Base-by-base conservation (phyloP, 352 stramenopile genomes). In the Thalassiosira exigua region DNA sequence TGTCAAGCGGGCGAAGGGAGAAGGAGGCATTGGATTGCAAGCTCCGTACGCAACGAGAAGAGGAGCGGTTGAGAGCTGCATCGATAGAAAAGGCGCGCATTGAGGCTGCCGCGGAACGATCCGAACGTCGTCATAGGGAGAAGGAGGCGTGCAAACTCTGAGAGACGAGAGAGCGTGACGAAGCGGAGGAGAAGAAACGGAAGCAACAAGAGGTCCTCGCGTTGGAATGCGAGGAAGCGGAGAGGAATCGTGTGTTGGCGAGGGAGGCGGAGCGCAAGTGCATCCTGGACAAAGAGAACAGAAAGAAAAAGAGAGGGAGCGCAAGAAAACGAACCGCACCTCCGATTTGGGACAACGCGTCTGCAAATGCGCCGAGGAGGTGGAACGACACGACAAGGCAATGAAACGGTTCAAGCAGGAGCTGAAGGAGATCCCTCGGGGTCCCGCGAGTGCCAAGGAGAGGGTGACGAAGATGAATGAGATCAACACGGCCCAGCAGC, bases 381-480 rank as follows among this genome's bases (percentile, higher is more conserved):
- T 42, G 9, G 53, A 5, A 9, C 9, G 9, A 19, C 29, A 61
- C 12, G 27, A 32, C 4, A 26, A 61, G 21, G 29, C 22, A 24
- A 32, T 42, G 21, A 4, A 32, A 50, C 21, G 7, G 53, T 7
- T 4, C 19, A 61, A 61, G 22, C 4, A n/a, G 21, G 53, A 61
- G 53, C 22, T 61, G 11, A 61, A 61, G 22, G 53, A 61, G 17
- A 19, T 61, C 5, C 53, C 53, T 12, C 42, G 53, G 22, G 53
- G 53, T 5, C 36, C 36, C 14, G 14, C 36, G 14, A 14, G 7
- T 14, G 42, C 53, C 9, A 61, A 61, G 21, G 53, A 61, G 7
- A 5, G 53, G 22, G 53, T 61, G 17, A 12, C 53, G 14, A 61
- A 61, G 53, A 61, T 61, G 53, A 61, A 61, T n/a, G 53, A 61